These are phyloP conservation scores for Blumeria hordei DNA, from an alignment of 2,329 filamentous ascomycete genomes.

Conservation along the genomic window DNA sequence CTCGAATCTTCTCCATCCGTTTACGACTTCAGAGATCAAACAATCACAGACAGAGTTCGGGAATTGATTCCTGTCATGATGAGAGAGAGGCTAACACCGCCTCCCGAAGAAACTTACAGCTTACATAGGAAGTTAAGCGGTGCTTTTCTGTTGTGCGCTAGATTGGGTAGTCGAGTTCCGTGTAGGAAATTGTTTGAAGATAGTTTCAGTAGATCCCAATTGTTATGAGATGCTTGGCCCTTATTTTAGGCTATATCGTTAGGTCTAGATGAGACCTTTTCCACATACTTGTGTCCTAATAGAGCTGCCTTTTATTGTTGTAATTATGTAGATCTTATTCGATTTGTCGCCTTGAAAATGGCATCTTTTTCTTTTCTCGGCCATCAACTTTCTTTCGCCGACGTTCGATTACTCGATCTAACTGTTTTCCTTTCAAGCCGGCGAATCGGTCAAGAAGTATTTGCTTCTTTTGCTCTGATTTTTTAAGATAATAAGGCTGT, in stretches of 20 bases:
- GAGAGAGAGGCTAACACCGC: slow-evolving; percentile 63
- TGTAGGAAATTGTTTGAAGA: slow-evolving; percentile 57
- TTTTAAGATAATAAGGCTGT: slow-evolving; percentile 82
- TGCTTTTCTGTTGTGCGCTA: slow-evolving; percentile 77
- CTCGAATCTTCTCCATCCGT: slow-evolving; percentile 47
- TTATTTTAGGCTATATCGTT: not conserved
- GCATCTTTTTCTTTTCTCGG: slow-evolving; percentile 64
- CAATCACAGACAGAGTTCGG: slow-evolving; percentile 83
- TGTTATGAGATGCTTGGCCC: not conserved
- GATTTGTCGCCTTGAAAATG: slow-evolving; percentile 23
- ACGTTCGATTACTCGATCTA: slow-evolving; percentile 64
- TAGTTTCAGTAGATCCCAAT: slow-evolving; percentile 13
- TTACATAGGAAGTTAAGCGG: slow-evolving; percentile 87
- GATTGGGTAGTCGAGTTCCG: slow-evolving; percentile 56
- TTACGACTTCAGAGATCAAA: slow-evolving; percentile 86
- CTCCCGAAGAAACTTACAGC: slow-evolving; percentile 93
- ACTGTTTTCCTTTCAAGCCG: slow-evolving; percentile 62
- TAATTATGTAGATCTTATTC: slow-evolving; percentile 5
- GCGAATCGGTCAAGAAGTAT: slow-evolving; percentile 57
- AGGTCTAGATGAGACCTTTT: too few relatives aligned
- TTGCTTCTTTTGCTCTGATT: slow-evolving; percentile 72
- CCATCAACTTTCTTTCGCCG: slow-evolving; percentile 70
- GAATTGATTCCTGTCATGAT: slow-evolving; percentile 83
- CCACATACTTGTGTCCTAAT: too few relatives aligned
- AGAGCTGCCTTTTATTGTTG: not conserved